A percentile compares a stretch with the other conserved stretches of the same genome.
phyloP scores from a whole-genome alignment of 768 basidiomycete genomes.

The Gyrodon lividus region DNA sequence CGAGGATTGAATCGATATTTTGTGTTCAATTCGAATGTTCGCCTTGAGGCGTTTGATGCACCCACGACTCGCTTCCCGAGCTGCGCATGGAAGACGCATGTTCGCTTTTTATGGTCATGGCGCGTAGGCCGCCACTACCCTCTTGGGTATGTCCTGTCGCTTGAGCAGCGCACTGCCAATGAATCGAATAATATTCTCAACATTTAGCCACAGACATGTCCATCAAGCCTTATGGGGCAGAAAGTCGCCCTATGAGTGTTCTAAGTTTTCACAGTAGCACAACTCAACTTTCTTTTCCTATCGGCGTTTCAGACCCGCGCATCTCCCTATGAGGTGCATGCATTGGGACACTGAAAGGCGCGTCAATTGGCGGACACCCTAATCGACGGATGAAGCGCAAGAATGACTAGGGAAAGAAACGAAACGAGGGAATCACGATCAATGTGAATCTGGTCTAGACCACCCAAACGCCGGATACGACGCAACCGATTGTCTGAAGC shows the following conservation, averaged over 20 bases:
- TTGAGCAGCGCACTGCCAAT: slow-evolving; percentile 6
- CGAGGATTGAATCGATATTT: slow-evolving; percentile 24
- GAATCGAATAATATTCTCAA: slow-evolving; percentile 4
- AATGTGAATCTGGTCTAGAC: slow-evolving; percentile 17
- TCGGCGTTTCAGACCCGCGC: neutral
- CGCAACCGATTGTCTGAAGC: neutral
- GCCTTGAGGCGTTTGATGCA: slow-evolving; percentile 32
- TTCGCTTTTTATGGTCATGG: slow-evolving; percentile 31
- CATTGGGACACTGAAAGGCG: neutral
- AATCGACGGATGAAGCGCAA: neutral
- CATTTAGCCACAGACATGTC: slow-evolving; percentile 6
- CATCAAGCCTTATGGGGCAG: neutral
- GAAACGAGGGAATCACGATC: slow-evolving; percentile 13
- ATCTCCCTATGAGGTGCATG: neutral
- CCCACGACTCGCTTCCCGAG: slow-evolving; percentile 24
- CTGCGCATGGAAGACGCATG: slow-evolving; percentile 37
- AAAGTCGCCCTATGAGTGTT: neutral
- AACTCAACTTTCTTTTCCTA: neutral
- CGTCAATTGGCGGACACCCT: neutral
- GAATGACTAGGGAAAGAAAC: slow-evolving; percentile 1
- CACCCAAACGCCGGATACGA: neutral
- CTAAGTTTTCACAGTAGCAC: neutral
- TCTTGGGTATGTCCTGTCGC: slow-evolving; percentile 14
- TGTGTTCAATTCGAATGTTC: slow-evolving; percentile 24
- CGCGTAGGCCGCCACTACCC: slow-evolving; percentile 15